phyloP scores from a whole-genome alignment of 1,139 yeast genomes.

The Hanseniaspora gamundiae region DNA sequence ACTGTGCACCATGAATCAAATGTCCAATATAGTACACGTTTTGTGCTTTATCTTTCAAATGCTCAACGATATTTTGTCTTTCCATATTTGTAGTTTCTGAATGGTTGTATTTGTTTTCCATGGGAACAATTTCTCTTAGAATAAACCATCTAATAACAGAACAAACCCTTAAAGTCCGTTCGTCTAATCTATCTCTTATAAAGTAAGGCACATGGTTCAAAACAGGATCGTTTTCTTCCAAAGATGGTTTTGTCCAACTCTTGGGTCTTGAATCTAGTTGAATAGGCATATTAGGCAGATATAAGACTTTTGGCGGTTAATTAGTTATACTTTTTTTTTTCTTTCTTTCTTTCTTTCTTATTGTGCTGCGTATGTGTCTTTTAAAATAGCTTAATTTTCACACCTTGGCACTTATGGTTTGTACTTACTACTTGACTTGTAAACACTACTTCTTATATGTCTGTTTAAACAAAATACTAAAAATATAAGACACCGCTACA shows the following conservation, averaged over 20 bases:
- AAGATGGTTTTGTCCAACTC: constrained; percentile 8
- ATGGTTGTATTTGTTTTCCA: constrained; percentile 33
- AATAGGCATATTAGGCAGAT: constrained; percentile 7
- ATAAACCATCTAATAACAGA: constrained; percentile 42
- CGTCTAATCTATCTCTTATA: constrained; percentile 31
- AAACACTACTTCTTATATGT: too few relatives aligned
- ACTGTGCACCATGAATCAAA: constrained; percentile 59
- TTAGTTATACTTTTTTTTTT: background rate
- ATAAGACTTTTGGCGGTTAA: background rate
- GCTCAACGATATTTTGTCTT: constrained; percentile 44
- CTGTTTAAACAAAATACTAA: too few relatives aligned
- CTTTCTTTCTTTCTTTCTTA: background rate
- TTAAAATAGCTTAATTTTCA: too few relatives aligned
- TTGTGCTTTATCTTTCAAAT: constrained; percentile 43
- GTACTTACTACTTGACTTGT: too few relatives aligned
- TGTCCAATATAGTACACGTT: constrained; percentile 11
- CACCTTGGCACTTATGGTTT: too few relatives aligned
- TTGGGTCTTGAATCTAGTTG: constrained; percentile 8
- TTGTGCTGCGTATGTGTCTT: too few relatives aligned
- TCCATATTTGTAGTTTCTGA: constrained; percentile 11
- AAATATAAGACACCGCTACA: too few relatives aligned
- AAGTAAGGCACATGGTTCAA: constrained; percentile 27
- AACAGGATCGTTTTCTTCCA: constrained; percentile 11
- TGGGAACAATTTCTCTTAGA: constrained; percentile 49
- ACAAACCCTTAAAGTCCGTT: constrained; percentile 41